Evolutionary conservation across 106 monocot genomes (phyloP), one percentile per base, ranked within the genome.

Genomic region (Xerophyta viscosa): DNA sequence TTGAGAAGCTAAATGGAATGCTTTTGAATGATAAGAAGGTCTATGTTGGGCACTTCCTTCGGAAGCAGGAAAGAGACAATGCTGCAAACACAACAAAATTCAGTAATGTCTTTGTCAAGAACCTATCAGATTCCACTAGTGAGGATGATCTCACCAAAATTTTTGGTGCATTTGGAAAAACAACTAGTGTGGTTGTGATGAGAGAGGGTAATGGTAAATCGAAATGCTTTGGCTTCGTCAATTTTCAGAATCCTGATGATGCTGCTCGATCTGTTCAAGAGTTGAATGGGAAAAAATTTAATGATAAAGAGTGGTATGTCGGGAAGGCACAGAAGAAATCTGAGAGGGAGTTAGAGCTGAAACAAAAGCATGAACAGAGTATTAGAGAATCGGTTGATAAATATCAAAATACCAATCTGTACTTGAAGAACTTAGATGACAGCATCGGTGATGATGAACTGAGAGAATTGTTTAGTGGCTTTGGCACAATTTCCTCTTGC

Each of bases 61-160:
- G 88, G 6, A 93, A 88, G 58, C 83, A 84, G 21, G 93, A 93
- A 29, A 77, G 88, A 52, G 93, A 93, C 0, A 84, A 72, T 58
- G 4, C 70, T 66, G 18, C 63, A 31, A 37, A 44, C 47, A 66
- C 62, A 12, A 13, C 65, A 54, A 72, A 70, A 53, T 93, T 84
- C 55, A 80, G 58, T 53, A 93, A 93, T 62, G 93, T 93, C 9
- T 93, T 75, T 72, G 93, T 93, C n/a, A 93, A 93, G 58, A 93
- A 93, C 75, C 75, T 93, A 12, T 68, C 74, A 0, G 93, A 93
- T 21, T 37, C 74, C 10, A 75, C 68, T 1, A 88, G 80, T 13
- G 83, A 84, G 28, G 83, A 93, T 20, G 72, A 78, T 48, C 66
- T 93, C 7, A 62, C 54, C 31, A 53, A 72, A 29, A 26, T 69